Percentiles rank a stretch among this genome's conserved stretches.
These are phyloP conservation scores for Fraxinus greggii DNA, from an alignment of 305 asterid genomes.

Conservation along the genomic window DNA sequence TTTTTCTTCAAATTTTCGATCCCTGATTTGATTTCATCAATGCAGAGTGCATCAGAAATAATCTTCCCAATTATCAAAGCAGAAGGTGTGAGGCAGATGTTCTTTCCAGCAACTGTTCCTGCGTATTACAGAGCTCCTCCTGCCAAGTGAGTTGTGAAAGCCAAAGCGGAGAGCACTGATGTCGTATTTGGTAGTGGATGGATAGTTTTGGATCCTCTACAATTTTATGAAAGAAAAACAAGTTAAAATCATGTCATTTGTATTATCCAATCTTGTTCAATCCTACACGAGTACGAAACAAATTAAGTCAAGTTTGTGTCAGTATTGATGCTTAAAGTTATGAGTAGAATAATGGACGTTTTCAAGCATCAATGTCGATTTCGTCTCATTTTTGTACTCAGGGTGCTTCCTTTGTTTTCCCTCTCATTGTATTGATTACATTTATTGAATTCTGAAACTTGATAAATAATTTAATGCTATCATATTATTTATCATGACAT, in stretches of 20 bases:
- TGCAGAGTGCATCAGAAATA: slow-evolving; percentile 35
- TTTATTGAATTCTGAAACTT: neutral
- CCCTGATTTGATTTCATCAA: neutral
- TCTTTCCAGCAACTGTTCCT: slow-evolving; percentile 27
- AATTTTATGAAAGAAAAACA: neutral
- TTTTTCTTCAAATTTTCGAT: neutral
- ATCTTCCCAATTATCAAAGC: slow-evolving; percentile 39
- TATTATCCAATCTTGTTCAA: neutral
- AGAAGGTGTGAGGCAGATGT: slow-evolving; percentile 37
- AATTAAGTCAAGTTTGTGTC: neutral
- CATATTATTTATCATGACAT: neutral
- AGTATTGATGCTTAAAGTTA: neutral
- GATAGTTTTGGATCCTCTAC: neutral
- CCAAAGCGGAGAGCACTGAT: neutral
- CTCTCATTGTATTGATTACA: neutral
- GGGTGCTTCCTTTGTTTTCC: neutral
- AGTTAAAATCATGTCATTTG: neutral
- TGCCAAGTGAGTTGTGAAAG: slow-evolving; percentile 7
- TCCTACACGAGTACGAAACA: neutral
- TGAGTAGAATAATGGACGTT: neutral
- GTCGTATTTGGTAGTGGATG: neutral
- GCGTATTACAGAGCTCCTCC: slow-evolving; percentile 23
- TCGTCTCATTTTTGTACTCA: neutral
- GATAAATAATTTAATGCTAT: neutral
- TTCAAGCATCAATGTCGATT: neutral